A percentile compares a stretch with the other conserved stretches of the same genome.
These are phyloP conservation scores for Jacaranda mimosifolia DNA, from an alignment of 257 asterid species.

Conservation along the genomic window DNA sequence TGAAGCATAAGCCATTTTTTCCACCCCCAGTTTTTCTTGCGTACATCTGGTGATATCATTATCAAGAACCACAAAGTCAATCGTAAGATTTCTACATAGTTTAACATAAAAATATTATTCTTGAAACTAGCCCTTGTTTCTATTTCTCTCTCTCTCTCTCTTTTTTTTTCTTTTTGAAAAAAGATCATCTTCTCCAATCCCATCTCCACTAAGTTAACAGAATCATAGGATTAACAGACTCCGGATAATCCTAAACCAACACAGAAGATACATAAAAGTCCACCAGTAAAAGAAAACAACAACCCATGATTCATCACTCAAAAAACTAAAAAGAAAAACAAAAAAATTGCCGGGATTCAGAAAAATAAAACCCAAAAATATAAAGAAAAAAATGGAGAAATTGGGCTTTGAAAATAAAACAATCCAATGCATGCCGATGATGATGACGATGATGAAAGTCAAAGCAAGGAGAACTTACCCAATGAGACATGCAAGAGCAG, in stretches of 20 bases:
- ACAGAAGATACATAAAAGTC: background rate
- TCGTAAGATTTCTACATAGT: background rate
- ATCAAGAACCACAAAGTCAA: background rate
- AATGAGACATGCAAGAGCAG: background rate
- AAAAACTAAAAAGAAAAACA: background rate
- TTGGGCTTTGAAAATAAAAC: background rate
- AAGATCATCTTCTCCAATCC: too few relatives aligned
- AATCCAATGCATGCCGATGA: background rate
- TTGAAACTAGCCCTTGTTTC: too few relatives aligned
- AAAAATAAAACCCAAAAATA: background rate
- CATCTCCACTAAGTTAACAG: background rate
- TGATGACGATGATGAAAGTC: background rate
- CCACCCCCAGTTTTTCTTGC: too few relatives aligned
- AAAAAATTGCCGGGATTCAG: background rate
- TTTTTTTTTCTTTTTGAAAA: too few relatives aligned
- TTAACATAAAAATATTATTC: background rate
- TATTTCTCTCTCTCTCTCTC: too few relatives aligned
- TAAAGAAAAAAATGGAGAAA: background rate
- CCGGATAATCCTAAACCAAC: background rate
- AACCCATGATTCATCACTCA: background rate
- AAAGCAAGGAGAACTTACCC: background rate
- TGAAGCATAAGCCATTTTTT: slow-evolving; percentile 33
- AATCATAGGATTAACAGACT: background rate
- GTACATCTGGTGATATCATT: slow-evolving; percentile 18
- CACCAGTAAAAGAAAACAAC: background rate